Conservation (phyloP, 768 basidiomycete species). For the Grammothele lineata region DNA sequence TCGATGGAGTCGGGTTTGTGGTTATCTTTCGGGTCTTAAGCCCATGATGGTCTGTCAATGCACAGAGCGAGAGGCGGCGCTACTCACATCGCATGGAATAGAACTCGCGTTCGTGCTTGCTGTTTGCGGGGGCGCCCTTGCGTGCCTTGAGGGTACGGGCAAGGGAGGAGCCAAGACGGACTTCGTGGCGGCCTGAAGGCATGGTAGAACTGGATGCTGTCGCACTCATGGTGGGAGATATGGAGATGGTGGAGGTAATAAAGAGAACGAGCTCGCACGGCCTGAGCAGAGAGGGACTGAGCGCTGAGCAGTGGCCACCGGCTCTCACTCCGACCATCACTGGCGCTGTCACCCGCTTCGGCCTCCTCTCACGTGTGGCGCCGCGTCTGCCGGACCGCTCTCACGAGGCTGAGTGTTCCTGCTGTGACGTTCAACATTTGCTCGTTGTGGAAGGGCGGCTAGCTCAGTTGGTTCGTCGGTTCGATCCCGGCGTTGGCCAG, state of each 20-base stretch:
- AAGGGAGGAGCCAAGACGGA: constrained; percentile 61
- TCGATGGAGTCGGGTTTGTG: constrained; percentile 76
- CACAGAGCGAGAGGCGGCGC: neutral
- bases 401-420: no score
- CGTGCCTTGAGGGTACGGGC: constrained; percentile 65
- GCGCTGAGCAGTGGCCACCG: no score
- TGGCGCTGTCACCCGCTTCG: no score
- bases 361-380: no score
- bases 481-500: constrained; percentile 23
- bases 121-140: constrained; percentile 40
- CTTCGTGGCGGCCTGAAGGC: constrained; percentile 55
- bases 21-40: constrained; percentile 45
- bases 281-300: no score
- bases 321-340: no score
- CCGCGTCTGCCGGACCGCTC: no score
- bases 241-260: constrained; percentile 6
- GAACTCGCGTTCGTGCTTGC: constrained; percentile 62
- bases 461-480: constrained; percentile 77
- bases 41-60: neutral
- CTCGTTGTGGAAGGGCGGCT: constrained; percentile 52
- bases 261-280: neutral
- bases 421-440: no score
- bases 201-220: constrained; percentile 46
- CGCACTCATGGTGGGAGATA: constrained; percentile 35
- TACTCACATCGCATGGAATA: constrained; percentile 72